Base-by-base conservation (phyloP, 129 eudicot genomes). In the Rutidosis leptorrhynchoides region DNA sequence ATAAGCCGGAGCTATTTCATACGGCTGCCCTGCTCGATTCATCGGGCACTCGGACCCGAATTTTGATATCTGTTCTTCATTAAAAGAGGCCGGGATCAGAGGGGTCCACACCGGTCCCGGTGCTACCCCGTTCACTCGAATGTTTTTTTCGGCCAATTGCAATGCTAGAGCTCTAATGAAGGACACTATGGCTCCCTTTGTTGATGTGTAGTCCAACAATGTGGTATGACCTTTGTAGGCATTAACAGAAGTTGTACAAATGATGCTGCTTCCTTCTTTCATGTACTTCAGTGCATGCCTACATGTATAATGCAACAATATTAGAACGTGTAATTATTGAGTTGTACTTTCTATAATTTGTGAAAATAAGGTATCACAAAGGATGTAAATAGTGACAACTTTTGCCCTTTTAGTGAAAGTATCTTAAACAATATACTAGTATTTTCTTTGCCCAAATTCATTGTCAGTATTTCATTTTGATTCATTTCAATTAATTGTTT, bases 71-170 rank as follows among this genome's bases (percentile, higher is more conserved):
- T 93, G 79, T 7, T 93, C 95, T 62, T 82, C 87, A 1, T 55
- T 37, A 46, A 88, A 86, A 0, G 98, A 88, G 1, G 98, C 76
- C 1, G 95, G 96, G 24, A 88, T 93, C 63, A 93, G 64, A 0
- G 98, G 98, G 0, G 98, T 93, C 98, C 98, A 93, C 2, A 92
- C 75, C 0, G 98, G 98, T 0, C 98, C 98, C 0, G 96, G 98
- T 0, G 98, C 98, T 11, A 93, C 96, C 0, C 95, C 98, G 9
- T 93, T 93, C 0, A 93, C 98, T 0, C 98, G 79, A 4, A 88
- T 93, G 0, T 92, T 89, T 35, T 70, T 83, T 3, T 72, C n/a
- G 4, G 75, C 91, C 1, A 93, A 77, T 74, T 93, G 95, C 9
- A 93, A 81, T 1, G 96, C 85, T 5, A 93, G 82, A 16, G 82